phyloP scores from a whole-genome alignment of 345 rosid species.

The Bruguiera gymnorhiza region DNA sequence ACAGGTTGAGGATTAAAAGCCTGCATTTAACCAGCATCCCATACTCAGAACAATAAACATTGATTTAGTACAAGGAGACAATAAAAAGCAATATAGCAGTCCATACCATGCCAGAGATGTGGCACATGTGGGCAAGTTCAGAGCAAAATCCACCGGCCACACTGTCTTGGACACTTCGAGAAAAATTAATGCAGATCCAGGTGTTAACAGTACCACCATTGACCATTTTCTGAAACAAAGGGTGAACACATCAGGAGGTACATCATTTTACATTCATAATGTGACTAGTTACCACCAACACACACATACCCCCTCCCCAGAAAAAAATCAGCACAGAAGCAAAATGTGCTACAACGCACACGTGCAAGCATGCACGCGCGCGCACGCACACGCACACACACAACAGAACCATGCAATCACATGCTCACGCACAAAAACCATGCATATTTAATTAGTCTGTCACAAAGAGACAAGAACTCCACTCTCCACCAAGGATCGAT shows the following conservation, averaged over 20 bases:
- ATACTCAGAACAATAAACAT: constrained; percentile 6
- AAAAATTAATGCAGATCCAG: constrained; percentile 93
- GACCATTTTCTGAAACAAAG: constrained; percentile 84
- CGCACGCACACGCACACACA: too few species aligned
- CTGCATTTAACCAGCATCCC: constrained; percentile 32
- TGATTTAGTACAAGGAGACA: neutral
- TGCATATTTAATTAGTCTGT: too few species aligned
- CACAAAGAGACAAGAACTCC: too few species aligned
- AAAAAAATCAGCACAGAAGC: too few species aligned
- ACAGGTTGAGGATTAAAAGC: constrained; percentile 74
- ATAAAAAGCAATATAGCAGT: neutral
- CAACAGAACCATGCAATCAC: too few species aligned
- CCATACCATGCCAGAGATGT: constrained; percentile 86
- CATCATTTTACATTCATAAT: neutral
- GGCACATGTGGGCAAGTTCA: constrained; percentile 95
- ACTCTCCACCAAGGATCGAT: too few species aligned
- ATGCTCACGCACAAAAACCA: too few species aligned
- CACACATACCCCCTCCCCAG: too few species aligned
- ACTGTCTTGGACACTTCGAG: constrained; percentile 70
- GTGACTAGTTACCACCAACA: neutral
- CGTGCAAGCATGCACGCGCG: too few species aligned
- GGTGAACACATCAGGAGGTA: neutral
- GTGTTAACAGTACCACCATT: constrained; percentile 87
- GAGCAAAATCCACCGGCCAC: constrained; percentile 72
- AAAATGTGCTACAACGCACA: too few species aligned